Percentiles rank a stretch among this genome's conserved stretches.
phyloP scores from a whole-genome alignment of 495 filamentous ascomycete species.

The Neurospora sp. region DNA sequence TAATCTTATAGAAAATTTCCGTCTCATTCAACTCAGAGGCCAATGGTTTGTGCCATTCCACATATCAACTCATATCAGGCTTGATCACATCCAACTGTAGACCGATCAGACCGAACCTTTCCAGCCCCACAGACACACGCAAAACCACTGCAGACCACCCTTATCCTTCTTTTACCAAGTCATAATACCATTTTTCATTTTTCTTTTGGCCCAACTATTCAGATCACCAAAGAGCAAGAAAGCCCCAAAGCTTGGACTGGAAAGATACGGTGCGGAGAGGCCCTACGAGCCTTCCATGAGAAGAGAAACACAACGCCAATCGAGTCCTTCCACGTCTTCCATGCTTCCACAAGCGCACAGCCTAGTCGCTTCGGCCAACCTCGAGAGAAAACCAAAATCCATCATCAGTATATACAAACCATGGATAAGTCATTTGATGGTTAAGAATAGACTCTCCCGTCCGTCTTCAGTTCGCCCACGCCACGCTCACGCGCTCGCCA shows the following conservation, averaged over 20 bases:
- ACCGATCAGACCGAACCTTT: not conserved
- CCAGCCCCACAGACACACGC: not conserved
- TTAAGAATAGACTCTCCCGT: not conserved
- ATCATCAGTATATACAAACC: constrained; percentile 10
- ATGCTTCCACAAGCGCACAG: not conserved
- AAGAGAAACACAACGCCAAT: not conserved
- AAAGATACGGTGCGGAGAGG: not conserved
- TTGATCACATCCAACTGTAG: not conserved
- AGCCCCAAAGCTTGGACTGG: not conserved
- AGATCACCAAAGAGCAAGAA: not conserved
- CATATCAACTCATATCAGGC: not conserved
- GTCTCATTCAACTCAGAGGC: not conserved
- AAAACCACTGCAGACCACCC: not conserved
- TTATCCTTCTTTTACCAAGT: not conserved
- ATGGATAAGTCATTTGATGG: not conserved
- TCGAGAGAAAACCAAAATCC: not conserved
- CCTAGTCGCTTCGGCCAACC: not conserved
- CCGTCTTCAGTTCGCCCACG: not conserved
- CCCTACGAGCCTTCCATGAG: not conserved
- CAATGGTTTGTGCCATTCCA: not conserved
- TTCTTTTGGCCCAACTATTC: not conserved
- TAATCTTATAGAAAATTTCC: not conserved
- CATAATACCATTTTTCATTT: not conserved
- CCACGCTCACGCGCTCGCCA: not conserved
- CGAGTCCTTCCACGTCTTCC: not conserved